Evolutionary conservation across 177 flowering plant genomes (phyloP).

Genomic region (Vitis hybrid): DNA sequence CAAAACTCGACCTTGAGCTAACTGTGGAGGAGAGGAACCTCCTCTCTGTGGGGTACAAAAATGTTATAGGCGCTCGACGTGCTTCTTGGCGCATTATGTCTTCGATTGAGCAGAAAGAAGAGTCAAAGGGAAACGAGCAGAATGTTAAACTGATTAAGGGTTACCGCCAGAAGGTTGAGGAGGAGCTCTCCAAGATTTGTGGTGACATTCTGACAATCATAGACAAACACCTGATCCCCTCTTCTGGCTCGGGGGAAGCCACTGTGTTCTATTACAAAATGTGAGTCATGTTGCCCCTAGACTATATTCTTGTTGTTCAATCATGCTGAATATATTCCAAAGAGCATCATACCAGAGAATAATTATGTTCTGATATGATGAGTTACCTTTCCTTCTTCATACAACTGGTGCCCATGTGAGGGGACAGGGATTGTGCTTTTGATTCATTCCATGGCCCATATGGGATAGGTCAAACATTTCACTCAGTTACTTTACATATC

Average conservation of each 20-base stretch:
- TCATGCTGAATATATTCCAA: slow-evolving; percentile 7
- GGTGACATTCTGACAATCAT: slow-evolving; percentile 67
- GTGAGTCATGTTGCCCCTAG: slow-evolving; percentile 39
- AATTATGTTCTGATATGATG: not conserved
- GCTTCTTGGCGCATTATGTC: slow-evolving; percentile 90
- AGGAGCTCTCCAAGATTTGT: slow-evolving; percentile 69
- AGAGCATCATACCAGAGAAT: not conserved
- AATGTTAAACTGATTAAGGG: slow-evolving; percentile 61
- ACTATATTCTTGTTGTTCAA: not conserved
- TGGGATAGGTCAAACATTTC: not conserved
- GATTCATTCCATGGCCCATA: not conserved
- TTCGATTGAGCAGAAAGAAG: slow-evolving; percentile 92
- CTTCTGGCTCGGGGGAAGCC: slow-evolving; percentile 72
- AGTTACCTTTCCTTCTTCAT: not conserved
- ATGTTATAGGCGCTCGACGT: slow-evolving; percentile 79
- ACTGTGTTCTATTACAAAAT: slow-evolving; percentile 84
- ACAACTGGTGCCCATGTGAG: slow-evolving; percentile 7
- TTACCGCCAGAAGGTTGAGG: slow-evolving; percentile 72
- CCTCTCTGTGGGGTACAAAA: slow-evolving; percentile 87
- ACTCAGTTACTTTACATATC: not conserved
- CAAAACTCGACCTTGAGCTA: slow-evolving; percentile 73
- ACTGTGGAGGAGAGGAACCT: slow-evolving; percentile 91
- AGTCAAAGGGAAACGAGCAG: slow-evolving; percentile 72
- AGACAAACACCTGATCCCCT: slow-evolving; percentile 76
- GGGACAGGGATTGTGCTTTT: not conserved